Evolutionary conservation across 768 basidiomycete species (phyloP), one percentile per base, ranked within the genome.

Genomic region (Boletellus ananiceps): DNA sequence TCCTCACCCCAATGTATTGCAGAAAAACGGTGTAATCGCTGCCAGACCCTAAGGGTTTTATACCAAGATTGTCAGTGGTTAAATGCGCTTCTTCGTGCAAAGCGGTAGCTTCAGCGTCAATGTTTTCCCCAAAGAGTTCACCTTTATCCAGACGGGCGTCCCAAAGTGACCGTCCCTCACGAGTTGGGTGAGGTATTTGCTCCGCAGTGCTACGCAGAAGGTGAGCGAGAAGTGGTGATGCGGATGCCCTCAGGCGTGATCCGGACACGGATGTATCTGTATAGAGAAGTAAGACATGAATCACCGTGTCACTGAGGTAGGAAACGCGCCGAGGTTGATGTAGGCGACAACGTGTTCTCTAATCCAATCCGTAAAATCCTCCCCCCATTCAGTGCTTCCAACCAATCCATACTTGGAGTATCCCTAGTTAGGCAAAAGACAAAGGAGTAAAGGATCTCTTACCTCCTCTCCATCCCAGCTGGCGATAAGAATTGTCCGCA

Each of bases 11-110:
- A 44, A 83, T 73, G 36, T 83, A 74, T 66, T 97, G 91, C 58
- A 98, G 69, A 72, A 97, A 96, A 9, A 91, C 86, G 0, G 94
- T 96, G 57, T 78, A 97, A 67, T 97, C 95, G 50, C 88, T 91
- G 21, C 91, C 91, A 44, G 84, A 88, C 35, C 91, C 91, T n/a
- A 93, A 70, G 14, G 88, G 77, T 0, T 36, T 34, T 32, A 93
- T 67, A 16, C 75, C 78, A 3, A 67, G 60, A 9, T 70, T 63
- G 23, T 69, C 61, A 25, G 64, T 63, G 4, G 64, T 54, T 2
- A 59, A 61, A 37, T 50, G 37, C 40, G 38, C 53, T 44, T 63
- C 61, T 39, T 68, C 46, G 39, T 68, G 55, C 52, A 65, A 50
- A 23, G 55, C 54, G 4, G 57, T 27, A 4, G 66, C 64, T 40